Base-by-base conservation (phyloP, 495 filamentous ascomycete genomes). In the Amphirosellinia nigrospora region DNA sequence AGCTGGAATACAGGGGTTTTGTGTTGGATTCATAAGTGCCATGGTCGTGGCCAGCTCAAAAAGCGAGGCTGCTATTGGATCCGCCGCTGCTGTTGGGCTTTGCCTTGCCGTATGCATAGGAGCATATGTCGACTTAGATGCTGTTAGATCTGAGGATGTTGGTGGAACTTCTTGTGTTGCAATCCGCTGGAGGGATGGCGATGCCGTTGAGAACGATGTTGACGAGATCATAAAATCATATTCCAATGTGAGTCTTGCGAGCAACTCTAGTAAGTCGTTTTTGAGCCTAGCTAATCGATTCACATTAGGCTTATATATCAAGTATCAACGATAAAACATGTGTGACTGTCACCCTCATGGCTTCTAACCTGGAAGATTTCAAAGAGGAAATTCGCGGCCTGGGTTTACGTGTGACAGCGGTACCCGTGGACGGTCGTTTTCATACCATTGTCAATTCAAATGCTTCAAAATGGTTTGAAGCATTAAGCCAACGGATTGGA, bases 11-110 rank as follows among this genome's bases (percentile, higher is more conserved):
- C 78, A 80, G 48, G 79, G 79, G 0, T 82, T 83, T 61, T 84
- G 82, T 69, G 67, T 75, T 16, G 82, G 81, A 9, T 74, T 82
- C 63, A 72, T 84, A 8, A 72, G 76, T 26, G 81, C 82, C 32
- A 41, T 72, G 41, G 78, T 76, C 15, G 64, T 81, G 1, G 76
- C 77, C 30, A 72, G 61, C 62, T 72, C 76, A 2, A 38, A 62
- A 32, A 72, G 72, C 48, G 32, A 66, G 39, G 68, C 62, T 16
- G 77, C 76, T 11, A 9, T 80, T 46, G 70, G 38, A 0, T 23
- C n/a, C 9, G n/a, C 66, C 2, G 75, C 66, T 21, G 74, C 69
- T 15, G 26, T 58, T 1, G 48, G 66, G 5, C 30, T 80, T 13
- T 66, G 75, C 0, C 56, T 80, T 13, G 82, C 82, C 34, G 61